Evolutionary conservation across 2,329 filamentous ascomycete species (phyloP).

Genomic region (Pseudocercospora musae): DNA sequence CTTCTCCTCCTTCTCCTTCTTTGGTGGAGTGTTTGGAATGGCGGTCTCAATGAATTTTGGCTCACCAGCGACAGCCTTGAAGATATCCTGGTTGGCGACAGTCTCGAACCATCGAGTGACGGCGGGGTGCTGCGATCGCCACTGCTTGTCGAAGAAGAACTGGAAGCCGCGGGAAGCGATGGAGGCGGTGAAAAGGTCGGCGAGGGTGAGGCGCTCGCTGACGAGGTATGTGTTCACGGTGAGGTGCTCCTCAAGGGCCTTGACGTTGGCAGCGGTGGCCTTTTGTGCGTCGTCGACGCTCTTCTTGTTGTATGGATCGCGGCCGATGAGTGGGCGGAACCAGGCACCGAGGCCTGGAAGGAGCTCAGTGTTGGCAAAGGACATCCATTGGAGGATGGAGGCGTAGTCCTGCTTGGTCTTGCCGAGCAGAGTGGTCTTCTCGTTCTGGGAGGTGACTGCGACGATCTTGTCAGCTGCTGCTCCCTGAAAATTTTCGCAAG

Average conservation of each 20-base stretch:
- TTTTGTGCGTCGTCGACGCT: constrained; percentile 75
- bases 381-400: constrained; percentile 97
- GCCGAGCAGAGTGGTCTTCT: constrained; percentile 98
- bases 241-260: constrained; percentile 81
- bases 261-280: constrained; percentile 63
- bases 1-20: constrained; percentile 53
- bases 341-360: constrained; percentile 70
- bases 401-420: constrained; percentile 99
- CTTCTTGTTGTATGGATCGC: constrained; percentile 96
- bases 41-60: constrained; percentile 78
- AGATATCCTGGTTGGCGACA: constrained; percentile 88
- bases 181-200: constrained; percentile 80
- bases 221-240: constrained; percentile 93
- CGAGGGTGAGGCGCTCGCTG: constrained; percentile 94
- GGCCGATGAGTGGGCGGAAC: constrained; percentile 82
- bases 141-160: constrained; percentile 90
- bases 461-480: constrained; percentile 4
- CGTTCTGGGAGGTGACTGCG: constrained; percentile 95
- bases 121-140: constrained; percentile 78
- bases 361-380: constrained; percentile 88
- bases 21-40: constrained; percentile 70
- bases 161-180: constrained; percentile 85
- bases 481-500: not conserved
- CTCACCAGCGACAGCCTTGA: constrained; percentile 73
- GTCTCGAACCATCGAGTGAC: constrained; percentile 93